These are phyloP conservation scores for Colletotrichum agaves DNA, from an alignment of 2,329 filamentous ascomycete genomes.

Conservation along the genomic window DNA sequence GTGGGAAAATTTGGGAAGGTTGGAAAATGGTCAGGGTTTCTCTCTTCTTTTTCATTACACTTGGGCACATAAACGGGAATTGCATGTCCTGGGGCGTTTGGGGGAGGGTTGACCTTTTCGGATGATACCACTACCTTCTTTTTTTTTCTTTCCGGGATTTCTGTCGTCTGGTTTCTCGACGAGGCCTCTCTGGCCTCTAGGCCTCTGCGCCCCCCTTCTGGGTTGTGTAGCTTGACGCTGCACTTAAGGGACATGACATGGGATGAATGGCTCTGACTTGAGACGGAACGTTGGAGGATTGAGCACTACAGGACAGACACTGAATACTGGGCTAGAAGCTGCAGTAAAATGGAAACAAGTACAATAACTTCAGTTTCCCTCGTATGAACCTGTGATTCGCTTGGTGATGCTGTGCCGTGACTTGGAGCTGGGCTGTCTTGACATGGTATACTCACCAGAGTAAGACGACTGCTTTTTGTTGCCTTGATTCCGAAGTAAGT, in stretches of 20 bases:
- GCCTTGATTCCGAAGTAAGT: too few relatives aligned
- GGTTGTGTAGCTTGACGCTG: constrained; percentile 23
- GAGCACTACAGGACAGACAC: not conserved
- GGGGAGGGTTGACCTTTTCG: constrained; percentile 15
- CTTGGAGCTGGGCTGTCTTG: not conserved
- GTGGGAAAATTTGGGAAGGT: not conserved
- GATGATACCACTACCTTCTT: constrained; percentile 37
- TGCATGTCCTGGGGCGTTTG: constrained; percentile 34
- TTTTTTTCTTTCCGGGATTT: constrained; percentile 25
- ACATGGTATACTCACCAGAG: too few relatives aligned
- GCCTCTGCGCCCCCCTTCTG: not conserved
- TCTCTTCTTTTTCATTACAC: constrained; percentile 2
- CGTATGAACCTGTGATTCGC: not conserved
- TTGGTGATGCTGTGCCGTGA: not conserved
- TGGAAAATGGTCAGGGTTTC: constrained; percentile 3
- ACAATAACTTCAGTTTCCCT: not conserved
- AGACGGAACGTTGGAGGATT: not conserved
- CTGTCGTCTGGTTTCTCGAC: not conserved
- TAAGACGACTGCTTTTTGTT: too few relatives aligned
- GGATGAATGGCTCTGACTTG: not conserved
- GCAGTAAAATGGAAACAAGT: constrained; percentile 7
- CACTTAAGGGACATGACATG: constrained; percentile 19
- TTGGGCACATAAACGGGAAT: constrained; percentile 30
- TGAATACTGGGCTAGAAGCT: constrained; percentile 1
- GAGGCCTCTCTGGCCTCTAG: not conserved